Evolutionary conservation across 1,139 yeast genomes (phyloP), one percentile per base, ranked within the genome.

Genomic region (Candida freyschussii): DNA sequence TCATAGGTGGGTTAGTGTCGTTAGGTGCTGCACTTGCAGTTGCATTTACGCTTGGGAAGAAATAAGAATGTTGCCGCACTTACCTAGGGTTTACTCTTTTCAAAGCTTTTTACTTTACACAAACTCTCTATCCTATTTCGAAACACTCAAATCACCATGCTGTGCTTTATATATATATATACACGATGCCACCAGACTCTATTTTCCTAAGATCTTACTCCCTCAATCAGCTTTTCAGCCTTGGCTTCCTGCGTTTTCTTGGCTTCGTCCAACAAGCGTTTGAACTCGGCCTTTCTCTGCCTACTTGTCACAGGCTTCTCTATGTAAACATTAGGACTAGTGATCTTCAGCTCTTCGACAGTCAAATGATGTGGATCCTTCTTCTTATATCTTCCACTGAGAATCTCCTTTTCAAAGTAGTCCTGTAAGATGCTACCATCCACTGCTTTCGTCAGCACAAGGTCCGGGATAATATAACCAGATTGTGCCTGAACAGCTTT

Each of bases 291-390:
- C 44, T 61, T 61, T 47, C 64, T 66, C 30, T 58, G 57, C 41
- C 51, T 52, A 32, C 61, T 56, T 40, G 64, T 60, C 30, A 66
- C 63, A 37, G 58, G 61, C 12, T 62, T 63, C n/a, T 64, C 59
- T 19, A 75, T 50, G 15, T 59, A 56, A 34, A 78, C 60, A 50
- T 76, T 77, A 21, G 72, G 60, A 27, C 77, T 72, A 16, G 58
- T 60, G 41, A 65, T 73, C 13, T 63, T 64, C 20, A 59, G 53
- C 14, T 62, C 57, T 40, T 74, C 68, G 46, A 85, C 62, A 57
- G 81, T 74, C 33, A 86, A 73, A 26, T 86, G 91, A 44, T 82
- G 74, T 17, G 95, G 93, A 54, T 76, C 75, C 52, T 79, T 69
- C 56, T 82, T 94, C 47, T 71, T 70, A 60, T 66, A 73, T 45